phyloP scores from a whole-genome alignment of 352 stramenopile species.

The Phytophthora hibernalis region DNA sequence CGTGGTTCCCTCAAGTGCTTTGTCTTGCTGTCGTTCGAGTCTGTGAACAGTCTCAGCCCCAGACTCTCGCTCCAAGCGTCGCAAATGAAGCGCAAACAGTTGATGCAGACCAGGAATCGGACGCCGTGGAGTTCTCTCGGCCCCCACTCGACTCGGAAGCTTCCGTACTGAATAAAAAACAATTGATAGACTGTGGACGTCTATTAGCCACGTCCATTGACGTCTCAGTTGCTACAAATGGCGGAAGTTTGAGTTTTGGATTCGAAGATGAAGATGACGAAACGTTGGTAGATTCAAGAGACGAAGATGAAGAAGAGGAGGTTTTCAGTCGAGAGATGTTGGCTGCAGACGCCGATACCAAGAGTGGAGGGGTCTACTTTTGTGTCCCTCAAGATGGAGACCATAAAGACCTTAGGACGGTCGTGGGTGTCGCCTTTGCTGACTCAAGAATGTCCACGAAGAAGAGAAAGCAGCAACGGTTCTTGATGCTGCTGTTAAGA shows the following conservation, averaged over 20 bases:
- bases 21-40: constrained; percentile 29
- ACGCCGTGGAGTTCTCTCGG: constrained; percentile 18
- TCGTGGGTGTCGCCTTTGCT: constrained; percentile 56
- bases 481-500: constrained; percentile 48
- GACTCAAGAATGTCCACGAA: constrained; percentile 47
- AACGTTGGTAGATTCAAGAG: constrained; percentile 20
- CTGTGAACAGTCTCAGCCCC: not conserved
- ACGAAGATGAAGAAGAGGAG: constrained; percentile 70
- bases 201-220: constrained; percentile 9
- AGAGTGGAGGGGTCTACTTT: constrained; percentile 57
- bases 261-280: constrained; percentile 31
- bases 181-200: constrained; percentile 23
- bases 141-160: constrained; percentile 29
- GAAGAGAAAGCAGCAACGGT: constrained; percentile 55
- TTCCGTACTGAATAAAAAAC: constrained; percentile 18
- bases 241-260: constrained; percentile 18
- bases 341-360: constrained; percentile 29
- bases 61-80: constrained; percentile 1
- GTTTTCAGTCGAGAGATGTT: constrained; percentile 76
- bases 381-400: constrained; percentile 34
- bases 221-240: not conserved
- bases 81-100: constrained; percentile 2
- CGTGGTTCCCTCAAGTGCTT: constrained; percentile 9
- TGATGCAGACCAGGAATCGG: not conserved
- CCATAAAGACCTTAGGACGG: constrained; percentile 14